Conservation (phyloP, 139 green algal species). For the Tetraselmis striata region DNA sequence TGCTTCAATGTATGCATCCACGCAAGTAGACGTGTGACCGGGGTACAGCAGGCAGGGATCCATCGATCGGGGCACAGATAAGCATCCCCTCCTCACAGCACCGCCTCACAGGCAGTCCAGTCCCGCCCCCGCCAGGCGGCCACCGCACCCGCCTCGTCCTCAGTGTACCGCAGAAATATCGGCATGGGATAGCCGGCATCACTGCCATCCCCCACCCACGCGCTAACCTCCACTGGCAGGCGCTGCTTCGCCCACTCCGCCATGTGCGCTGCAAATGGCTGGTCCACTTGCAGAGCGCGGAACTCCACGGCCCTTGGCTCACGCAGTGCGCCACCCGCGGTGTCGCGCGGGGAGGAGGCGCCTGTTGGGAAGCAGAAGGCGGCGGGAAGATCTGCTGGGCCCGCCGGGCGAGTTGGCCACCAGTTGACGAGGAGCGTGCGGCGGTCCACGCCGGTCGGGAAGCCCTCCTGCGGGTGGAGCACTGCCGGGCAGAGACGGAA, state of each 20-base stretch:
- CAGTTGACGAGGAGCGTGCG: slow-evolving; percentile 10
- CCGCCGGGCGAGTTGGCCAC: not conserved
- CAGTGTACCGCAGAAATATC: not conserved
- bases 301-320: not conserved
- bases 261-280: not conserved
- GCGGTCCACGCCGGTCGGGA: not conserved
- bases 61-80: too few relatives aligned
- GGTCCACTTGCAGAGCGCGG: not conserved
- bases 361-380: not conserved
- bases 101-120: too few relatives aligned
- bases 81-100: too few relatives aligned
- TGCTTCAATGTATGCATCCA: too few relatives aligned
- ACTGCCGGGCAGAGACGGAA: not conserved
- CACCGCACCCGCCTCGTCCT: too few relatives aligned
- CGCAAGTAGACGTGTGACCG: too few relatives aligned
- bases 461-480: not conserved
- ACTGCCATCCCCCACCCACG: not conserved
- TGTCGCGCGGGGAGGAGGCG: too few relatives aligned
- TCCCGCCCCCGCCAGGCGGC: too few relatives aligned
- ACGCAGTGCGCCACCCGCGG: not conserved
- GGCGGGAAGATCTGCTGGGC: not conserved
- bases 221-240: not conserved
- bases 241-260: not conserved
- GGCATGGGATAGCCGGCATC: too few relatives aligned
- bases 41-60: too few relatives aligned